These are phyloP conservation scores for Neurospora pannonica DNA, from an alignment of 495 filamentous ascomycete genomes.

Conservation along the genomic window DNA sequence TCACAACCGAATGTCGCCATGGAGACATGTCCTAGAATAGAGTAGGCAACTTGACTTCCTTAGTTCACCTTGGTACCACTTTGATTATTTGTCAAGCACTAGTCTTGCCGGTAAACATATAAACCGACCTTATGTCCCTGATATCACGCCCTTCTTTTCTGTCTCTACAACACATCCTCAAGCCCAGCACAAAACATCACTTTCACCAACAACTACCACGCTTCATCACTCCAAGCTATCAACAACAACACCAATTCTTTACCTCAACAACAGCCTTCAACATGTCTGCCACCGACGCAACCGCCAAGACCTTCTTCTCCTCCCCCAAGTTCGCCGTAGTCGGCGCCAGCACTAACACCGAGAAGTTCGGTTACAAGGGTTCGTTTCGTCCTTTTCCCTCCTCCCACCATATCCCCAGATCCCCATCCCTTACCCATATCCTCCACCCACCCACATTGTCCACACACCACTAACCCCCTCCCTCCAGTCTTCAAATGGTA, in stretches of 20 bases:
- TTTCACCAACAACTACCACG: not conserved
- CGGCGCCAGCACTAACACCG: slow-evolving; percentile 72
- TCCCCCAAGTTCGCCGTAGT: slow-evolving; percentile 81
- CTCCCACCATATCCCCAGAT: not conserved
- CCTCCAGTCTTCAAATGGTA: slow-evolving; percentile 81
- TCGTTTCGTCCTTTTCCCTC: slow-evolving; percentile 10
- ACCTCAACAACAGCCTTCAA: slow-evolving; percentile 7
- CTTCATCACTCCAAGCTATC: not conserved
- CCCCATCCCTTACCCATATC: not conserved
- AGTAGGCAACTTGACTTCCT: not conserved
- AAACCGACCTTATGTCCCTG: not conserved
- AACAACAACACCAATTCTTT: slow-evolving; percentile 4
- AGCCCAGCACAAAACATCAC: not conserved
- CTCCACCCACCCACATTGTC: not conserved
- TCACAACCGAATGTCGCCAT: not conserved
- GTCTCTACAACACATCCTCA: not conserved
- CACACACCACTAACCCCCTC: slow-evolving; percentile 11
- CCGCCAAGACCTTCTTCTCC: slow-evolving; percentile 71
- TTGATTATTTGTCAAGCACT: not conserved
- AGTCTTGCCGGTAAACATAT: not conserved
- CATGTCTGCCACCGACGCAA: slow-evolving; percentile 44
- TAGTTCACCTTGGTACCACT: not conserved
- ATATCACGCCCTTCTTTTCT: not conserved
- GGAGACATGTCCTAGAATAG: not conserved
- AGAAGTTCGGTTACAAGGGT: slow-evolving; percentile 91